Conservation (phyloP, 768 basidiomycete species). For the Suillus hirtellus region DNA sequence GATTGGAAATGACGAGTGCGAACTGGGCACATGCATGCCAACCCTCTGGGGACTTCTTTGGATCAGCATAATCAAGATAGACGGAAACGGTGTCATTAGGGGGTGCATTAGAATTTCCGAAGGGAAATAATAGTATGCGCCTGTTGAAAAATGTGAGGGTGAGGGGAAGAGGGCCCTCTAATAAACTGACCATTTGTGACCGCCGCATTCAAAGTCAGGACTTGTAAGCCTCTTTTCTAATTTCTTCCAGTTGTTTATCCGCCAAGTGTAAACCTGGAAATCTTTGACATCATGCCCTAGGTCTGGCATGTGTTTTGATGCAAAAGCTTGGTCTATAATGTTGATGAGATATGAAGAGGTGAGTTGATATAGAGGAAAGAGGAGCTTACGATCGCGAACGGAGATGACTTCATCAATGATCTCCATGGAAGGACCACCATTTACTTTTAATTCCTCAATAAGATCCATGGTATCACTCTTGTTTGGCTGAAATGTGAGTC, state of each 20-base stretch:
- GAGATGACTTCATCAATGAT: constrained; percentile 79
- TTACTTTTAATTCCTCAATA: constrained; percentile 74
- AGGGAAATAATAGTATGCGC: constrained; percentile 97
- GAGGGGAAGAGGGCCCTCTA: neutral
- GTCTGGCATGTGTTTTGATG: constrained; percentile 96
- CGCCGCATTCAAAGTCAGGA: constrained; percentile 95
- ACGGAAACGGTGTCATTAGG: constrained; percentile 99
- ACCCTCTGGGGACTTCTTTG: constrained; percentile 94
- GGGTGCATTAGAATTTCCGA: constrained; percentile 97
- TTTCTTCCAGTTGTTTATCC: constrained; percentile 85
- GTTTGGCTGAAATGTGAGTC: constrained; percentile 22
- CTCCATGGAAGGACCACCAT: constrained; percentile 77
- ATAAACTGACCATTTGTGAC: constrained; percentile 84
- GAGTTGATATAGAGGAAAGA: constrained; percentile 8
- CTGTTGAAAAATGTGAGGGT: constrained; percentile 42
- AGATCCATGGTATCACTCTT: constrained; percentile 80
- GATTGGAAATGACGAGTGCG: constrained; percentile 95
- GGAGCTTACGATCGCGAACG: constrained; percentile 79
- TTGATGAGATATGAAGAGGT: constrained; percentile 21
- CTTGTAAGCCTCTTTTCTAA: constrained; percentile 94
- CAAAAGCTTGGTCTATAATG: constrained; percentile 85
- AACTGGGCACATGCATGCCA: constrained; percentile 99
- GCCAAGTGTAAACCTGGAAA: constrained; percentile 92
- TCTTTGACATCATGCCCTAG: constrained; percentile 97
- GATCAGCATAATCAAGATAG: constrained; percentile 98